phyloP scores from a whole-genome alignment of 1,139 yeast genomes.

The Pichia sp. region DNA sequence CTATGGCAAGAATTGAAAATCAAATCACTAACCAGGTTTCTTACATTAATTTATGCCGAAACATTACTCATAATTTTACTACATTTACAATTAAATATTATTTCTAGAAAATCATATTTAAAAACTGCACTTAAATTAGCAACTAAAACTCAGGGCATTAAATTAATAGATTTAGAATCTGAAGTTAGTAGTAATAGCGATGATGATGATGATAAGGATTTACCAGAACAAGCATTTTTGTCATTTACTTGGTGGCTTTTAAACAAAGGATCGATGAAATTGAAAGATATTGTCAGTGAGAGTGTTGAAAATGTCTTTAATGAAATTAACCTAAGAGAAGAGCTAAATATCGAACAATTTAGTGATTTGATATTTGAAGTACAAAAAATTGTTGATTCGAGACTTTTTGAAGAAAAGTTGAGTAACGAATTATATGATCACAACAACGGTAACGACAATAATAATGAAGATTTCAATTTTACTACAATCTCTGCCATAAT shows the following conservation, averaged over 20 bases:
- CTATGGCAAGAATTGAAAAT: slow-evolving; percentile 81
- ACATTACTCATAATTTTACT: slow-evolving; percentile 70
- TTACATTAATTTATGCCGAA: slow-evolving; percentile 64
- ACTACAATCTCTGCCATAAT: slow-evolving; percentile 16
- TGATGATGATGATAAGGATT: slow-evolving; percentile 34
- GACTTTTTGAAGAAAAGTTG: slow-evolving; percentile 6
- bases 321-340: slow-evolving; percentile 64
- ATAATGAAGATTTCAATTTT: not conserved
- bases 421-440: slow-evolving; percentile 1
- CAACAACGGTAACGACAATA: not conserved
- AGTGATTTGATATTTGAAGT: slow-evolving; percentile 40
- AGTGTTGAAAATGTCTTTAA: slow-evolving; percentile 60
- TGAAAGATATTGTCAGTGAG: slow-evolving; percentile 49
- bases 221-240: slow-evolving; percentile 75
- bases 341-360: slow-evolving; percentile 57
- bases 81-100: slow-evolving; percentile 77
- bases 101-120: slow-evolving; percentile 81
- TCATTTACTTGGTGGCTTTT: slow-evolving; percentile 93
- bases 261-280: slow-evolving; percentile 72
- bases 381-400: slow-evolving; percentile 32
- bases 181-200: slow-evolving; percentile 22
- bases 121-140: slow-evolving; percentile 73
- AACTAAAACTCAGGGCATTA: slow-evolving; percentile 30
- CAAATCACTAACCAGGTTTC: slow-evolving; percentile 65
- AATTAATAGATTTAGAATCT: slow-evolving; percentile 15